Conservation (phyloP, 352 stramenopile genomes). For the Pythium aquatile region DNA sequence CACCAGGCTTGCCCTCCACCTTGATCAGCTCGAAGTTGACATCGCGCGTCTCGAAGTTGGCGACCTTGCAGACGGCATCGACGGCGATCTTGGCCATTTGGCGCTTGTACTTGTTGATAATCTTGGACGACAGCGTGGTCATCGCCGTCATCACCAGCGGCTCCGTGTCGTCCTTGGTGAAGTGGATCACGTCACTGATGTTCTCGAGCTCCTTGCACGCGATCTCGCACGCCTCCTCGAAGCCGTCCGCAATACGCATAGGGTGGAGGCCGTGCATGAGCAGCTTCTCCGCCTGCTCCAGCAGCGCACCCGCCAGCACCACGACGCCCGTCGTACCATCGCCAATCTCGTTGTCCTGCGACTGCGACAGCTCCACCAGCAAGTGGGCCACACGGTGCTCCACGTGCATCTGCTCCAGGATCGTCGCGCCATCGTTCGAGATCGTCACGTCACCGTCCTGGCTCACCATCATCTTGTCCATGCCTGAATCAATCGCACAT, state of each 20-base stretch:
- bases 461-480: constrained; percentile 99
- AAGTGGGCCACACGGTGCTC: constrained; percentile 98
- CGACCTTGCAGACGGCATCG: constrained; percentile 96
- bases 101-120: constrained; percentile 98
- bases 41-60: constrained; percentile 98
- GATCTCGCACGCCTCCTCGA: constrained; percentile 97
- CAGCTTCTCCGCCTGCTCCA: constrained; percentile 98
- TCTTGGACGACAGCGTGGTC: constrained; percentile 99
- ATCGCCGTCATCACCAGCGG: constrained; percentile 96
- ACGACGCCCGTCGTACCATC: constrained; percentile 99
- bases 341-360: constrained; percentile 99
- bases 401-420: constrained; percentile 99
- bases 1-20: constrained; percentile 98
- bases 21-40: constrained; percentile 99
- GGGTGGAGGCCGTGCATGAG: constrained; percentile 97
- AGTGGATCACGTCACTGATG: constrained; percentile 97
- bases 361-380: constrained; percentile 98
- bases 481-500: constrained; percentile 50
- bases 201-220: constrained; percentile 94
- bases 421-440: constrained; percentile 99
- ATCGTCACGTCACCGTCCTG: constrained; percentile 99
- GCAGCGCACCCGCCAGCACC: constrained; percentile 95
- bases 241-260: constrained; percentile 98
- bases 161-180: constrained; percentile 93
- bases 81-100: constrained; percentile 99